A percentile compares a stretch with the other conserved stretches of the same genome.
Conservation (phyloP, 345 rosid species). For the Alliaria petiolata region DNA sequence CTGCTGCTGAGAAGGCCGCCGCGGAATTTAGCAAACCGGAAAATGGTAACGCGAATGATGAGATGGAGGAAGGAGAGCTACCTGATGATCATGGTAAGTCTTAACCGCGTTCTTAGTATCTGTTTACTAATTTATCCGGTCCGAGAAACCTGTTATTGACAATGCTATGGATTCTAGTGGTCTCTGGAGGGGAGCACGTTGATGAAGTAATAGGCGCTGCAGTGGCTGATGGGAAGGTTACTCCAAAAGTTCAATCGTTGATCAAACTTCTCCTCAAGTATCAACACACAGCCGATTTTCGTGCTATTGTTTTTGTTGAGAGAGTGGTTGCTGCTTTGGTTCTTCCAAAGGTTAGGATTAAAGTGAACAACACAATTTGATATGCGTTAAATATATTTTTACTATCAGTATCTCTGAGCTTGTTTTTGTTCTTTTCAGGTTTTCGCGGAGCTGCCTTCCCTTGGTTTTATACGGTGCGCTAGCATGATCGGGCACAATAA, state of each 20-base stretch:
- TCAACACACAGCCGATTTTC: slow-evolving; percentile 90
- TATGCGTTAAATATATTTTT: not conserved
- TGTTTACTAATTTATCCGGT: not conserved
- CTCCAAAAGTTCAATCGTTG: slow-evolving; percentile 93
- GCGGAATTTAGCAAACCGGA: slow-evolving; percentile 35
- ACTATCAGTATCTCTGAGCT: not conserved
- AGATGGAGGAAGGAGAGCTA: slow-evolving; percentile 98
- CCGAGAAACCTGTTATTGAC: not conserved
- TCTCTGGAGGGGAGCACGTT: slow-evolving; percentile 96
- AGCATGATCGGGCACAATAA: slow-evolving; percentile 97
- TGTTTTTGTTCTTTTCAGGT: slow-evolving; percentile 70
- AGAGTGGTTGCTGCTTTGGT: slow-evolving; percentile 97
- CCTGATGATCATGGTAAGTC: slow-evolving; percentile 81
- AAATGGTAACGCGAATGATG: slow-evolving; percentile 46
- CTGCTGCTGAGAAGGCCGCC: slow-evolving; percentile 58
- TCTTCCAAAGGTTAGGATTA: slow-evolving; percentile 80
- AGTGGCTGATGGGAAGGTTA: slow-evolving; percentile 98
- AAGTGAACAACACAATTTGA: too few species aligned
- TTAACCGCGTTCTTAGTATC: not conserved
- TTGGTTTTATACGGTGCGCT: slow-evolving; percentile 77
- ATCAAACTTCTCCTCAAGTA: slow-evolving; percentile 82
- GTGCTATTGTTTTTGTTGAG: slow-evolving; percentile 98
- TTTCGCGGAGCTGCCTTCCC: slow-evolving; percentile 87
- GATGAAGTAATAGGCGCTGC: slow-evolving; percentile 94
- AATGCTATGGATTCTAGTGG: slow-evolving; percentile 42